phyloP scores from a whole-genome alignment of 164 flowering plant species.

The Vitis riparia region DNA sequence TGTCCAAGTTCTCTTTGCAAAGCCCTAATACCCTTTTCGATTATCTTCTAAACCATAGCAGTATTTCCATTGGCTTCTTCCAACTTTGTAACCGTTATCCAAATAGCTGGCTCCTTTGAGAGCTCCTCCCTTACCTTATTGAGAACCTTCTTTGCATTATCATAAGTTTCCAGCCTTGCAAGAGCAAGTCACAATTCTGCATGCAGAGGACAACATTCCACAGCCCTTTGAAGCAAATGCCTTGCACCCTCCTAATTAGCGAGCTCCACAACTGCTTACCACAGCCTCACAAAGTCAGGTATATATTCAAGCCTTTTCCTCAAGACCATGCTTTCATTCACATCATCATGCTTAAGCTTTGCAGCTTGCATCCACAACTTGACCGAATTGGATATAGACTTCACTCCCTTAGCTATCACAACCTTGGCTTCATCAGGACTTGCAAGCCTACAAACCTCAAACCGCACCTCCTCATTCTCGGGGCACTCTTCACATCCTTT shows the following conservation, averaged over 20 bases:
- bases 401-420: too few species aligned
- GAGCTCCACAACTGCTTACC: constrained; percentile 95
- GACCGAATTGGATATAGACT: too few species aligned
- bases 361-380: too few species aligned
- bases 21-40: too few species aligned
- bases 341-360: too few species aligned
- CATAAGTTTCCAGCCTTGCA: constrained; percentile 86
- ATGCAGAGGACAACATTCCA: constrained; percentile 89
- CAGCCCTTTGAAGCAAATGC: constrained; percentile 81
- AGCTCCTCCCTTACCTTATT: constrained; percentile 80
- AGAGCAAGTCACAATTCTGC: constrained; percentile 95
- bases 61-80: too few species aligned
- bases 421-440: too few species aligned
- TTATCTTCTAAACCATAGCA: too few species aligned
- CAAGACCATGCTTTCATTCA: constrained; percentile 70
- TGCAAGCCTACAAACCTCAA: too few species aligned
- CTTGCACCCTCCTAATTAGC: constrained; percentile 89
- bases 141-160: constrained; percentile 76
- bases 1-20: too few species aligned
- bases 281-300: constrained; percentile 92
- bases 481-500: constrained; percentile 5
- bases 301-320: constrained; percentile 87
- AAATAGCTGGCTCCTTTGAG: constrained; percentile 79
- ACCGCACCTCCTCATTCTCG: too few species aligned
- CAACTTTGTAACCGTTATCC: constrained; percentile 17